Base-by-base conservation (phyloP, 352 stramenopile genomes). In the Achlya hypogyna region DNA sequence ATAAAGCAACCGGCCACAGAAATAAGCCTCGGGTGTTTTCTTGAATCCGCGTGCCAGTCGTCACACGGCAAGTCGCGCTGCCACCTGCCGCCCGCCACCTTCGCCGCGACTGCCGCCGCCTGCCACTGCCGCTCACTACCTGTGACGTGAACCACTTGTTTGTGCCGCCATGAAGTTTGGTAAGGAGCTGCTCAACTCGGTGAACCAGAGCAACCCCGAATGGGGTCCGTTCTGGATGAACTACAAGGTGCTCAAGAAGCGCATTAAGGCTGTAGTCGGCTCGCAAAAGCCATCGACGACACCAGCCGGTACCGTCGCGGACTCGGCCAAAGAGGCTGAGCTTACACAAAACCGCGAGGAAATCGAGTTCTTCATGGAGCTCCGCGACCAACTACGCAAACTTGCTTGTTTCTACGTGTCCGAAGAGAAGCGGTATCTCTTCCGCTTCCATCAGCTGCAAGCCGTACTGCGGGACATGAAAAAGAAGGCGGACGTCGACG, bases 141-240 rank as follows among this genome's bases (percentile, higher is more conserved):
- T 14, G n/a, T 20, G 49, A 54, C 28, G 14, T 14, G 16, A 54
- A 20, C 25, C 23, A 54, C 23, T 22, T 14, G n/a, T 20, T 10
- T 9, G 12, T 20, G 49, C 4, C 28, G 9, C 58, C 47, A 92
- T 92, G 84, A 92, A 92, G 74, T 92, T 92, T 65, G 84, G 84
- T 70, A 92, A 92, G 75, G 74, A 75, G 25, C 53, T 92, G 45
- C 69, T 92, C 68, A 72, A 75, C 32, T 78, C 86, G 66, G 85
- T 88, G 65, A 62, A 89, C 40, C 78, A 85, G 69, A 88, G 80
- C 72, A 90, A 87, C 65, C 81, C 84, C 12, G 81, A 90, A 65
- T 92, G 81, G 81, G 81, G 79, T n/a, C 81, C 81, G 29, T 92
- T 90, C 69, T 92, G 84, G 84, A 83, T 92, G 70, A 90, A 90